These are phyloP conservation scores for Nitzschia putrida DNA, from an alignment of 108 stramenopile species.

Conservation along the genomic window DNA sequence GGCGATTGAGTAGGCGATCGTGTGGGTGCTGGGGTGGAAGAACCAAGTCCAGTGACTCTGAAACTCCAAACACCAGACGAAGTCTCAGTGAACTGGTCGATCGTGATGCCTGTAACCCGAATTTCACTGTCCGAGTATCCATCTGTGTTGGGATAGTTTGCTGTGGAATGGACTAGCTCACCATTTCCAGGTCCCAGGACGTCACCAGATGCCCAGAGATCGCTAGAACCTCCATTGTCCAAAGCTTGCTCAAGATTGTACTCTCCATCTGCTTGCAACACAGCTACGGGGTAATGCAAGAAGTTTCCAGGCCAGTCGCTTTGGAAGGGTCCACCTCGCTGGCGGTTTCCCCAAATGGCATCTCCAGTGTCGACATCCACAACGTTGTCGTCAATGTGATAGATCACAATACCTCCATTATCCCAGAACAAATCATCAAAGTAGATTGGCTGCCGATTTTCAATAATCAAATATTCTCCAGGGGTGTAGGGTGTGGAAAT, in stretches of 20 bases:
- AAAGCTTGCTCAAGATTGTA: slow-evolving; percentile 59
- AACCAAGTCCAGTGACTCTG: not conserved
- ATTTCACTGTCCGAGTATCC: slow-evolving; percentile 28
- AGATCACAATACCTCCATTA: slow-evolving; percentile 63
- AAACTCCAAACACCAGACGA: slow-evolving; percentile 19
- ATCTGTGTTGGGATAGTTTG: slow-evolving; percentile 63
- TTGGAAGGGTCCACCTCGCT: slow-evolving; percentile 49
- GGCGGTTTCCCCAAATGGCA: slow-evolving; percentile 16
- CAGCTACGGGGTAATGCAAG: slow-evolving; percentile 57
- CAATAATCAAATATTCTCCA: slow-evolving; percentile 71
- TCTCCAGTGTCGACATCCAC: not conserved
- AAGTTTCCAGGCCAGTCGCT: slow-evolving; percentile 53
- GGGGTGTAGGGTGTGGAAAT: slow-evolving; percentile 42
- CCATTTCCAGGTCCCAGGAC: slow-evolving; percentile 28
- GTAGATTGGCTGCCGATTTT: slow-evolving; percentile 64
- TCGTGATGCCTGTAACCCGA: slow-evolving; percentile 3
- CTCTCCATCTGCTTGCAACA: slow-evolving; percentile 59
- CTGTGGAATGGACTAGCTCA: not conserved
- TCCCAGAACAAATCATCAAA: slow-evolving; percentile 45
- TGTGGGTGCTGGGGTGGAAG: not conserved
- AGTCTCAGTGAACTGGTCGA: slow-evolving; percentile 9
- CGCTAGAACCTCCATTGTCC: slow-evolving; percentile 48
- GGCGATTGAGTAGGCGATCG: not conserved
- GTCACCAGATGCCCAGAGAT: slow-evolving; percentile 35
- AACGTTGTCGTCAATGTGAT: slow-evolving; percentile 61